phyloP scores from a whole-genome alignment of 1,139 yeast genomes.

The Taphrina sp. region DNA sequence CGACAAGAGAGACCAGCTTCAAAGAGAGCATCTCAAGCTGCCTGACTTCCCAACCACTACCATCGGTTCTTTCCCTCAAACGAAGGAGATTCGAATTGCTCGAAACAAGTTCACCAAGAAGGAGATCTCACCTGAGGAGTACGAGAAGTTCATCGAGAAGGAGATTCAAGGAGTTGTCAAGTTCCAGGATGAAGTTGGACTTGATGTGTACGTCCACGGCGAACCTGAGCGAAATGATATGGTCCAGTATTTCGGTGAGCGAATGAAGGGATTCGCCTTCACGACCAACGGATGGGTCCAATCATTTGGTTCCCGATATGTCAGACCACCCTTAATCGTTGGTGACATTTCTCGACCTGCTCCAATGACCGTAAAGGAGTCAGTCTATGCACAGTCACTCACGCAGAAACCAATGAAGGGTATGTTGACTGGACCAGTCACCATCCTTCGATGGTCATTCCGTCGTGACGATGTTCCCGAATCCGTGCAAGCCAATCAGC shows the following conservation, averaged over 20 bases:
- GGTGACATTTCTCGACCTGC: constrained; percentile 99
- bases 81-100: constrained; percentile 96
- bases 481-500: constrained; percentile 93
- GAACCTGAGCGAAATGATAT: constrained; percentile 99
- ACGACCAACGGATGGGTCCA: constrained; percentile 99
- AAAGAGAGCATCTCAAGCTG: constrained; percentile 81
- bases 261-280: constrained; percentile 95
- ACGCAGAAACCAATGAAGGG: constrained; percentile 97
- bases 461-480: constrained; percentile 98
- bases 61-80: constrained; percentile 99
- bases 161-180: constrained; percentile 93
- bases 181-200: constrained; percentile 98
- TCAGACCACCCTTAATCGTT: constrained; percentile 98
- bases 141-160: constrained; percentile 92
- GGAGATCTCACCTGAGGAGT: constrained; percentile 87
- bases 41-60: constrained; percentile 99
- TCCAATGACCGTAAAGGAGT: constrained; percentile 98
- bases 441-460: constrained; percentile 99
- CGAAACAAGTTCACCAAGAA: constrained; percentile 99
- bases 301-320: constrained; percentile 99
- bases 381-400: constrained; percentile 96
- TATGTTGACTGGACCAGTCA: constrained; percentile 99
- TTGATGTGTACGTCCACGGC: constrained; percentile 98
- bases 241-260: constrained; percentile 99
- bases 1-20: constrained; percentile 82